phyloP scores from a whole-genome alignment of 1,284 basidiomycete species.

The Ganoderma leucocontextum region DNA sequence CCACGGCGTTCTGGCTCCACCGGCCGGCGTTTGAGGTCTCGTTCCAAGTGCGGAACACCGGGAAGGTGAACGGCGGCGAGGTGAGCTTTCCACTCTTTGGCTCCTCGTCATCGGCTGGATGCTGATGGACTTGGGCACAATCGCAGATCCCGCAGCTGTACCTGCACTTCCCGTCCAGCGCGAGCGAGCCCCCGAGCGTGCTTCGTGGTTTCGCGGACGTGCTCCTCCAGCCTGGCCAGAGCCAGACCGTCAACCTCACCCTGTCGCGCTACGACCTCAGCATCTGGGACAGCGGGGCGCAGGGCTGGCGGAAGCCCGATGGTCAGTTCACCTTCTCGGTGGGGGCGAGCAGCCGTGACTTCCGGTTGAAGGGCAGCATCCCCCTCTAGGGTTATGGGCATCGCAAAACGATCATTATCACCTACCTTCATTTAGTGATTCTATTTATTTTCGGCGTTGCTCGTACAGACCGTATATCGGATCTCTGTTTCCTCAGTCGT shows the following conservation, averaged over 20 bases:
- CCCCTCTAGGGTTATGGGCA: slow-evolving; percentile 29
- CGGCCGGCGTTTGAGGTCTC: slow-evolving; percentile 64
- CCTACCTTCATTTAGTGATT: too few species aligned
- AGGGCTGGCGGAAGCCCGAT: slow-evolving; percentile 60
- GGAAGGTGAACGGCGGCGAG: slow-evolving; percentile 60
- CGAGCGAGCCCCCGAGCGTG: slow-evolving; percentile 53
- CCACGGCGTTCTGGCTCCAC: slow-evolving; percentile 71
- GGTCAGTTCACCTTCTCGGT: slow-evolving; percentile 55
- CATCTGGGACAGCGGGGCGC: slow-evolving; percentile 55
- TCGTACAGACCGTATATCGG: too few species aligned
- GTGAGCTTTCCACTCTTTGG: slow-evolving; percentile 39
- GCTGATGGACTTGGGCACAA: not conserved
- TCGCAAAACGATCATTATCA: too few species aligned
- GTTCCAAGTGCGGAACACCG: slow-evolving; percentile 69
- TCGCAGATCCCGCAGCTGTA: slow-evolving; percentile 53
- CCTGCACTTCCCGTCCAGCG: slow-evolving; percentile 48
- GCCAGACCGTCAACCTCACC: slow-evolving; percentile 45
- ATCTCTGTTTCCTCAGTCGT: too few species aligned
- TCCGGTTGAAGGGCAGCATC: slow-evolving; percentile 41
- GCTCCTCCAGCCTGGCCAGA: slow-evolving; percentile 46
- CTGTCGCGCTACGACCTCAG: slow-evolving; percentile 55
- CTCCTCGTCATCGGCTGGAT: slow-evolving; percentile 54
- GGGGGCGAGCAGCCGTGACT: slow-evolving; percentile 62
- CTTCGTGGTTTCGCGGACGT: slow-evolving; percentile 56
- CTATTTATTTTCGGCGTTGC: too few species aligned